Evolutionary conservation across 2,329 filamentous ascomycete genomes (phyloP).

Genomic region (Cladosporium cucumerinum): DNA sequence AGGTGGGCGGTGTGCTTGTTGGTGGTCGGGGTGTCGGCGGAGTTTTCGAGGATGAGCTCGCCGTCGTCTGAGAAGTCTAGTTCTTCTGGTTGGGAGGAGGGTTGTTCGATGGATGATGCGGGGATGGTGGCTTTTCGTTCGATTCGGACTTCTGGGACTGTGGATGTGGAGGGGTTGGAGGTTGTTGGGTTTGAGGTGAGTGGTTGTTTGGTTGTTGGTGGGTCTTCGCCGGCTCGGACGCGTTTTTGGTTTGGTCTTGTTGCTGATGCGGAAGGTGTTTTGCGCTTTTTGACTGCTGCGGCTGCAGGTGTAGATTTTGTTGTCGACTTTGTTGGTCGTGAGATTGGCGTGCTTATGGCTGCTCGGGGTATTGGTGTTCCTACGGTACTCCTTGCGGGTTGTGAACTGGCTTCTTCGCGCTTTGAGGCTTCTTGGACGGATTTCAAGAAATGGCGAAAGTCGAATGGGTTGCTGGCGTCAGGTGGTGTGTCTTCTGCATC

Average conservation of each 20-base stretch:
- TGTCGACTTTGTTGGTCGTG: slow-evolving; percentile 10
- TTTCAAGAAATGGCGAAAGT: slow-evolving; percentile 47
- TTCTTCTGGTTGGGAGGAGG: slow-evolving; percentile 21
- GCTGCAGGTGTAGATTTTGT: slow-evolving; percentile 20
- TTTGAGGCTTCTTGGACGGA: slow-evolving; percentile 18
- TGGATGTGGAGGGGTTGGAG: slow-evolving; percentile 14
- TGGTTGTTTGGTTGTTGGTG: slow-evolving; percentile 12
- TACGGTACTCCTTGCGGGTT: slow-evolving; percentile 18
- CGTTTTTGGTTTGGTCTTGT: slow-evolving; percentile 25
- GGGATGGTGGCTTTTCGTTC: slow-evolving; percentile 29
- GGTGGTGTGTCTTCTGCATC: slow-evolving; percentile 36
- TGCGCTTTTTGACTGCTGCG: slow-evolving; percentile 12
- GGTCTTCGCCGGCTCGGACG: slow-evolving; percentile 28
- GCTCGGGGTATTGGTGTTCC: slow-evolving; percentile 21
- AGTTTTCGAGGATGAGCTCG: slow-evolving; percentile 35
- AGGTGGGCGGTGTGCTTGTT: slow-evolving; percentile 23
- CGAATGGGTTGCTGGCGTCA: slow-evolving; percentile 47
- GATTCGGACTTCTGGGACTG: slow-evolving; percentile 26
- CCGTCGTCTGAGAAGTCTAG: slow-evolving; percentile 28
- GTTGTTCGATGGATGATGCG: slow-evolving; percentile 16
- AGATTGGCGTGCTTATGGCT: slow-evolving; percentile 24
- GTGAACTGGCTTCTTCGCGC: slow-evolving; percentile 26
- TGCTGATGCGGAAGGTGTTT: slow-evolving; percentile 7
- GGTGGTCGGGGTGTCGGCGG: slow-evolving; percentile 24
- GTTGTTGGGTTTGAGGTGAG: slow-evolving; percentile 1